Evolutionary conservation across 192 early-diverging fungal genomes (phyloP), one percentile per base, ranked within the genome.

Genomic region (Backusella tarrabulga): DNA sequence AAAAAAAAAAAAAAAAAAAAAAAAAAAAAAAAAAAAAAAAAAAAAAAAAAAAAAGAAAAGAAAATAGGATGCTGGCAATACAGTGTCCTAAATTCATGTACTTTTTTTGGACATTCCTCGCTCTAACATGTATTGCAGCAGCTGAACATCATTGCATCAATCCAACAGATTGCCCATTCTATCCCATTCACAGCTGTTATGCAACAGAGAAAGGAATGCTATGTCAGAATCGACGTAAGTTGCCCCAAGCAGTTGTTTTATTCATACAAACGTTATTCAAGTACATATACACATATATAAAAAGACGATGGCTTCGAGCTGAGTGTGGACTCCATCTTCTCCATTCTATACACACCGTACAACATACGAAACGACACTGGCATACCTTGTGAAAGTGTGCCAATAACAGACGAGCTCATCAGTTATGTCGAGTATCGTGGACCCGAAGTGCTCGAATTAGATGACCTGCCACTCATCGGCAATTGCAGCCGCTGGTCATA

Each of bases 401-500:
- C 81, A 32, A 54, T 63, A 17, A 68, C 75, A 34, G 35, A 52
- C 15, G 81, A 83, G 32, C 75, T 83, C 6, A 29, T 50, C 14
- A 73, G 52, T 21, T 83, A 83, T 74, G 81, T 83, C 15, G 70
- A 79, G 12, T 73, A 68, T 34, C 74, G 78, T 21, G 80, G 80
- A 38, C 81, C 81, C n/a, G 40, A 75, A 26, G 71, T 77, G 3
- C 76, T 83, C 6, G 54, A 73, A n/a, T 36, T 60, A 66, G 75
- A 56, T 32, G 81, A 83, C 44, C 60, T 83, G 8, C 66, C 76
- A 0, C 69, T 77, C 42, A 73, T 83, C 29, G 81, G 81, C 35
- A 83, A 83, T n/a, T 83, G 81, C 52, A 79, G 73, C 60, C 75
- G 71, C 26, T 60, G 72, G 56, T 79, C 81, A 0, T 83, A 76